Base-by-base conservation (phyloP, 2,329 filamentous ascomycete species). In the Fusarium metavorans region DNA sequence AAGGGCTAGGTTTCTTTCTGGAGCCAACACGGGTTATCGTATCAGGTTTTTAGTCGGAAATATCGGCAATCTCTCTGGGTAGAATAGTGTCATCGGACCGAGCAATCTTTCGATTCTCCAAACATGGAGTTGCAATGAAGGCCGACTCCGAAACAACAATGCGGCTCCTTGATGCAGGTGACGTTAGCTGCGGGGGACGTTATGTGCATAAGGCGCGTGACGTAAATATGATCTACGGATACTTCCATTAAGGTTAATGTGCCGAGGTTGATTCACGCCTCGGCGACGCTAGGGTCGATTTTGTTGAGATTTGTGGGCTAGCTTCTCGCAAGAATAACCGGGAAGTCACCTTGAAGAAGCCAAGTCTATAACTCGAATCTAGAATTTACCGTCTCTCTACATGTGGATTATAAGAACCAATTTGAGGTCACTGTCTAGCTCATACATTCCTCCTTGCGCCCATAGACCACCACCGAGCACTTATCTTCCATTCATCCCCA, bases 381-480 rank as follows among this genome's bases (percentile, higher is more conserved):
- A 39, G 39, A 34, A 27, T 39, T 7, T 58, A 8, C 34, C 27
- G 27, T 5, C 27, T 57, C 32, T 58, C 52, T 25, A 16, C 39
- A 57, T 37, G 8, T 27, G 9, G 34, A 39, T 57, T 35, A 7
- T 2, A 37, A 25, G 8, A 57, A n/a, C 20, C 54, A 57, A 10
- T 23, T 27, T 58, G 5, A 27, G n/a, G 14, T 11, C 4, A 5
- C 5, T 39, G 13, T 18, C 20, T 8, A 27, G 0, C 34, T 58
- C 20, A 34, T 25, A 50, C 32, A 32, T 60, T 57, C 16, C 13
- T 45, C 10, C 45, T 61, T 23, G 56, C 62, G 25, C 62, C 32
- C 67, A 69, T 69, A 6, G 62, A 62, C 67, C 67, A 66, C 67
- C 67, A 69, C 62, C 62, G 48, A 35, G 62, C 37, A 52, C 67